Evolutionary conservation across 2,329 filamentous ascomycete species (phyloP), one percentile per base, ranked within the genome.

Genomic region (Pseudopithomyces maydicus): DNA sequence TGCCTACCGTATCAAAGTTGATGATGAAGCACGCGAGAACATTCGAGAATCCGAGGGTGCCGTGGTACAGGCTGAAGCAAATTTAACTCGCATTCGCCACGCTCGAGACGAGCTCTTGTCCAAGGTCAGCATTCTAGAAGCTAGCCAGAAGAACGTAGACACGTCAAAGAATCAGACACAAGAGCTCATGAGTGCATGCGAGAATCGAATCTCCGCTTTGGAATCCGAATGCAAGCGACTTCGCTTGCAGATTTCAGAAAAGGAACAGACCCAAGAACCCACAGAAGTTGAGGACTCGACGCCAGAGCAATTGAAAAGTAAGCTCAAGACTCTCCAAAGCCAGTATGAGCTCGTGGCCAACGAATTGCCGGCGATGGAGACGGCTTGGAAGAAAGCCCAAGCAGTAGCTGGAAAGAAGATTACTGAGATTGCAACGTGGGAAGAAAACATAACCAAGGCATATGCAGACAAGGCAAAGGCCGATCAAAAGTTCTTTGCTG

Each of bases 401-500:
- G 87, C 88, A 20, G 77, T 97, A 56, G 92, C 92, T 7, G 88
- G 89, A 50, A 94, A 92, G 79, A 98, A 97, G 77, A 87, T 96
- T 33, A 84, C 89, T 67, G 92, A 97, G 60, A 87, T 90, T 51
- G 80, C 83, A 6, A 82, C 84, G 3, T 80, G 92, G 71, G 93
- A 98, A 77, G 92, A 97, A 55, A 90, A 89, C 60, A 81, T 94
- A 36, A 80, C 86, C 17, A 82, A 90, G 22, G 79, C 96, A 19
- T 86, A 86, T 39, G 91, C 92, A 0, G 92, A 99, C 77, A 99
- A 99, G 80, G 88, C 89, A 63, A 98, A 97, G 77, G 94, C 94
- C 1, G 95, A 99, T 70, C 94, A 98, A 72, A 98, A 98, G 77
- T 99, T 96, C 74, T 98, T 98, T 75, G 91, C 91, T 1, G 92